A percentile compares a stretch with the other conserved stretches of the same genome.
These are phyloP conservation scores for Phytopythium cucurbitacearum DNA, from an alignment of 352 stramenopile genomes.

Conservation along the genomic window DNA sequence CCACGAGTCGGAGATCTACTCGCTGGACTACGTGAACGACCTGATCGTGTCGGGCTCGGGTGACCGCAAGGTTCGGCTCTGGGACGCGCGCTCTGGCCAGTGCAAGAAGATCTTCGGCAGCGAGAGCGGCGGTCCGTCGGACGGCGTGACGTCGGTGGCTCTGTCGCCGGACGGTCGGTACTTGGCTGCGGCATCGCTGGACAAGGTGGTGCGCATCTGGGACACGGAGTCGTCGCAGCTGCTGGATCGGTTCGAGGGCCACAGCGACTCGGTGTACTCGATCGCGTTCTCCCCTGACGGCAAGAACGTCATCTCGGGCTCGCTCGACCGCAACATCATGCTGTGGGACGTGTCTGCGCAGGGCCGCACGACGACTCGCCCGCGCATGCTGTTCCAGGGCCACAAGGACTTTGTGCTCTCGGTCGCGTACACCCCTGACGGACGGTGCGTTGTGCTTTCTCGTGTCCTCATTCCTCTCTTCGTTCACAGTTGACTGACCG, in stretches of 20 bases:
- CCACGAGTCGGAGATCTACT: constrained; percentile 87
- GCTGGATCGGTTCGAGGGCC: constrained; percentile 75
- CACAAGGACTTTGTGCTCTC: constrained; percentile 88
- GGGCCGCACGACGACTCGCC: constrained; percentile 71
- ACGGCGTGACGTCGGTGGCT: constrained; percentile 80
- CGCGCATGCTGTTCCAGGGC: constrained; percentile 85
- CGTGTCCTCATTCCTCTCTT: background rate
- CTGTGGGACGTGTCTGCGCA: constrained; percentile 81
- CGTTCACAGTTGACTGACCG: background rate
- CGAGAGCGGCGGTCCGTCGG: constrained; percentile 70
- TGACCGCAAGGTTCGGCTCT: constrained; percentile 79
- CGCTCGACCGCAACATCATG: constrained; percentile 85
- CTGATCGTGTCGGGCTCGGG: constrained; percentile 85
- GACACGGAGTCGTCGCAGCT: constrained; percentile 79
- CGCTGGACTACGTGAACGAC: constrained; percentile 82
- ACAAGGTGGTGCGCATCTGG: constrained; percentile 87
- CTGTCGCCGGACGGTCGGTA: constrained; percentile 73
- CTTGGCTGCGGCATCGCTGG: constrained; percentile 71
- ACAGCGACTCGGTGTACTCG: constrained; percentile 87
- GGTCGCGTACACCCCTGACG: constrained; percentile 83
- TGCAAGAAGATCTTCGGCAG: constrained; percentile 86
- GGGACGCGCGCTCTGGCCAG: constrained; percentile 75
- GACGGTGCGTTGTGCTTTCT: constrained; percentile 43
- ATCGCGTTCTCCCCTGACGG: constrained; percentile 84
- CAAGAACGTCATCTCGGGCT: constrained; percentile 86